A percentile compares a stretch with the other conserved stretches of the same genome.
Evolutionary conservation across 2,329 filamentous ascomycete species (phyloP).

Genomic region (Beauveria sp.): DNA sequence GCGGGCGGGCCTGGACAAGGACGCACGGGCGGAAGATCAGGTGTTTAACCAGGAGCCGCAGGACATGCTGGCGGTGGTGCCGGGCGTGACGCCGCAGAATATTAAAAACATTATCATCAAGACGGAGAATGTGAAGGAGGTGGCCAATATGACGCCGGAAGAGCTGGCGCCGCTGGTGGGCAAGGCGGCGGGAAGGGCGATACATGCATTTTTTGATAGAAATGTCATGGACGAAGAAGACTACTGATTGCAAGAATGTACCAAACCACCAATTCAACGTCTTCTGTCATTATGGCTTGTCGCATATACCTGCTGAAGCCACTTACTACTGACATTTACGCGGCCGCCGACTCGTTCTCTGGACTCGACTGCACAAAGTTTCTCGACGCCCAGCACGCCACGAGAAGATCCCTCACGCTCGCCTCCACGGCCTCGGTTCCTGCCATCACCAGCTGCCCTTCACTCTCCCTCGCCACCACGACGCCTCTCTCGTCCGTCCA

Average conservation of each 20-base stretch:
- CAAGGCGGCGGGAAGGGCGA: conserved; percentile 65
- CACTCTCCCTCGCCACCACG: neutral
- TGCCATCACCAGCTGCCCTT: neutral
- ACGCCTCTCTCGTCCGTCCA: neutral
- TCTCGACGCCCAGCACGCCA: conserved; percentile 4
- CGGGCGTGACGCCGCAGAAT: conserved; percentile 75
- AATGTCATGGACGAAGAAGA: conserved; percentile 48
- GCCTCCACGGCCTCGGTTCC: neutral
- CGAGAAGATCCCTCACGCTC: neutral
- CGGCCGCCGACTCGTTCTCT: neutral
- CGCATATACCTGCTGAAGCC: too few species aligned
- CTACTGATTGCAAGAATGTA: neutral
- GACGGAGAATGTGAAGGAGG: conserved; percentile 67
- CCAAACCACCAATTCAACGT: neutral
- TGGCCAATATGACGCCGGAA: conserved; percentile 76
- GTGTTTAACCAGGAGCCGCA: conserved; percentile 78
- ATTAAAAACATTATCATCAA: conserved; percentile 64
- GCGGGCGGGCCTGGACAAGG: conserved; percentile 60
- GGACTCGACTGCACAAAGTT: neutral
- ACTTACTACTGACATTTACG: too few species aligned
- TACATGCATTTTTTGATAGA: conserved; percentile 72
- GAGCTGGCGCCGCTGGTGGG: conserved; percentile 72
- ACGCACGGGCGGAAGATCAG: conserved; percentile 54
- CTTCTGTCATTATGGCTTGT: too few species aligned
- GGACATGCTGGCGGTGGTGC: conserved; percentile 81